Base-by-base conservation (phyloP, 768 basidiomycete species). In the Lentinula edodes region DNA sequence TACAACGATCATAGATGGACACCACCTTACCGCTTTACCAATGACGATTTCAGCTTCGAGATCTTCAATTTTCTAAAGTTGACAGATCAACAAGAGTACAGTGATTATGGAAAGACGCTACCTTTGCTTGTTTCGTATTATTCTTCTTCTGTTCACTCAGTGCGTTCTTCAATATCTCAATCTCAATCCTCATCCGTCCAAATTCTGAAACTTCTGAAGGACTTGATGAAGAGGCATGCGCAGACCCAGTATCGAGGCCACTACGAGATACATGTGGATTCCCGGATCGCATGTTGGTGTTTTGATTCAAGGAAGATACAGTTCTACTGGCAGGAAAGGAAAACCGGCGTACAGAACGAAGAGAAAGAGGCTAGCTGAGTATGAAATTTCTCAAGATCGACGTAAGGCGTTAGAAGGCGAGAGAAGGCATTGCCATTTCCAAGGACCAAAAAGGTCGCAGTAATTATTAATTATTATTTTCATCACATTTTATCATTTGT, bases 151-250 rank as follows among this genome's bases (percentile, higher is more conserved):
- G 73, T n/a, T 84, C 80, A 23, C 75, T 71, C 6, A 76, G 67
- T 28, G 78, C 66, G 67, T 76, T 83, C 71, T 83, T 86, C 63
- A 85, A 74, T 6, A 63, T 60, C 52, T 88, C 86, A 5, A 87
- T 66, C 64, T 91, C 87, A 38, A 76, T 79, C 69, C 77, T 83
- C 71, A 87, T 70, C 41, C 76, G 77, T n/a, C 80, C 80, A 58
- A 78, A 78, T 66, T 87, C 85, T 12, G 80, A 75, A 12, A 72
- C 67, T 5, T 80, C 76, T 62, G 80, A 62, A 7, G 79, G 70
- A 0, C 78, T 78, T 45, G 67, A 60, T 54, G 65, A 72, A 10
- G 41, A n/a, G 9, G 28, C 38, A 15, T 38, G 46, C 61, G 54
- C 13, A 16, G 41, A 18, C n/a, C 45, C 56, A 46, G 39, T 36